Evolutionary conservation across 805 yeast genomes (phyloP), one percentile per base, ranked within the genome.

Genomic region (Suhomyces canberraensis): DNA sequence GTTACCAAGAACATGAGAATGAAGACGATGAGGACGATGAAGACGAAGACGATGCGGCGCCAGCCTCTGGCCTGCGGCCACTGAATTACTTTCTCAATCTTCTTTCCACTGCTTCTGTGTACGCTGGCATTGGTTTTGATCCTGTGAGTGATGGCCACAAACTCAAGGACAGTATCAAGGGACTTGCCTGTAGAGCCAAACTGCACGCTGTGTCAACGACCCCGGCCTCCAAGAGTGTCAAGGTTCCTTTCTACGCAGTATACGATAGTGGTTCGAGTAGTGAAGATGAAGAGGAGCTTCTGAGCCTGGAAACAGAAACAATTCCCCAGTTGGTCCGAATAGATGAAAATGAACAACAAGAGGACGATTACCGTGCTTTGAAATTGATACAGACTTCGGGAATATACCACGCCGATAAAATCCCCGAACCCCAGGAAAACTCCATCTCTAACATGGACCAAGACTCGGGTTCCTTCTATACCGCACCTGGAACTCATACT

Each of bases 41-140:
- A 5, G 50, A 37, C 32, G 64, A 56, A 4, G 70, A 64, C 36
- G 44, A 49, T 14, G 69, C 67, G 1, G 33, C 28, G 5, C 52
- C 61, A 1, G 41, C 50, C 2, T 54, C 49, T 8, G 58, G 50
- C 8, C 41, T 44, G 34, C 44, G 45, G 15, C 53, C 58, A 8
- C 56, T 48, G 30, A 52, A 51, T 30, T 54, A 55, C 29, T 49
- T 64, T 16, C 37, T 61, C 19, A 51, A 54, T 41, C 42, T 61
- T 31, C 39, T 66, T 4, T 50, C 66, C 14, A 50, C 66, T 1
- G 54, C 66, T 0, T 55, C 53, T 29, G 50, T 63, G 4, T 54
- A 46, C 36, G 46, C 64, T 1, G 69, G 64, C 1, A 34, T 56
- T 8, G 33, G 33, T 8, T 21, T 26, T 15, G 29, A 26, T 15